These are phyloP conservation scores for Thuja plicata DNA, from an alignment of 83 land plant genomes.

Conservation along the genomic window DNA sequence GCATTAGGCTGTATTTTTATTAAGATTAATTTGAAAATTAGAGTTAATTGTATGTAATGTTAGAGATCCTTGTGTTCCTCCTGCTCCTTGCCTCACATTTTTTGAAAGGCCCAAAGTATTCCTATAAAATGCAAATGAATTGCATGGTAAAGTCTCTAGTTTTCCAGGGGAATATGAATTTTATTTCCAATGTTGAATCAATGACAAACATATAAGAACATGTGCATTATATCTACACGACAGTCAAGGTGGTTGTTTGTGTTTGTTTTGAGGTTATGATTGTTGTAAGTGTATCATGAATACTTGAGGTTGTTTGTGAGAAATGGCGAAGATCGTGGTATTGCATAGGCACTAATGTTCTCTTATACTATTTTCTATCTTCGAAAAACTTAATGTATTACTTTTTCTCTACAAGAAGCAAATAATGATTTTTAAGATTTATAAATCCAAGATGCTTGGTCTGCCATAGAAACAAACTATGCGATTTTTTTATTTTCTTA, in stretches of 20 bases:
- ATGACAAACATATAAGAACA: neutral
- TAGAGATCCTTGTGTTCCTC: neutral
- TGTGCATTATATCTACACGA: neutral
- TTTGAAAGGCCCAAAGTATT: neutral
- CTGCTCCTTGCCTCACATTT: neutral
- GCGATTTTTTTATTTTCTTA: too few species aligned
- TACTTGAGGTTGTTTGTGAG: neutral
- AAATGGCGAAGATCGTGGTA: neutral
- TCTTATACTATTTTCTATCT: too few species aligned
- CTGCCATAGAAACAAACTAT: too few species aligned
- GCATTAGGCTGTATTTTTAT: neutral
- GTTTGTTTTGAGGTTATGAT: neutral
- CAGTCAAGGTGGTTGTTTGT: neutral
- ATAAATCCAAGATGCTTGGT: neutral
- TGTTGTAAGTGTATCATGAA: too few species aligned
- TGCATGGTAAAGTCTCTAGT: neutral
- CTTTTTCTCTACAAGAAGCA: too few species aligned
- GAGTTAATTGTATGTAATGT: neutral
- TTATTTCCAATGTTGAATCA: neutral
- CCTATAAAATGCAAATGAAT: neutral
- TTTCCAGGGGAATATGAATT: neutral
- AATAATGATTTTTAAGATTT: neutral
- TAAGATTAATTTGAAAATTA: neutral
- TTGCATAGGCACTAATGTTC: neutral
- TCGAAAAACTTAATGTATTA: too few species aligned